These are phyloP conservation scores for Acacia pycnantha DNA, from an alignment of 331 rosid genomes.

Conservation along the genomic window DNA sequence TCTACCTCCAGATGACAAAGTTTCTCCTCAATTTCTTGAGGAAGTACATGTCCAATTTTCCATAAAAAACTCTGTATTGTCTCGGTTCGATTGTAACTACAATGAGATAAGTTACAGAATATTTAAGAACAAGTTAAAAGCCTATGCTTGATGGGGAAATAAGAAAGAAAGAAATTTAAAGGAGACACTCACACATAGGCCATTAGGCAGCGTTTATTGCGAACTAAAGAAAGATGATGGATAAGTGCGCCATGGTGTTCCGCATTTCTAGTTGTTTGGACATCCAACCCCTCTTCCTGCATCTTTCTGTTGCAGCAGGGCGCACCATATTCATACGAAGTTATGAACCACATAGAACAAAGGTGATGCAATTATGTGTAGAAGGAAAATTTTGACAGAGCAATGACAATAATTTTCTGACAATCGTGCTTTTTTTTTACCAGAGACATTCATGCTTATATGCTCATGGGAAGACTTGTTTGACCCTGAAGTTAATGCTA, in stretches of 20 bases:
- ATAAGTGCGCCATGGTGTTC: conserved; percentile 84
- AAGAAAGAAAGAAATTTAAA: conserved; percentile 3
- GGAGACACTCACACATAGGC: conserved; percentile 61
- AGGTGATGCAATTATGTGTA: neutral
- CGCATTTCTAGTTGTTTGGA: conserved; percentile 70
- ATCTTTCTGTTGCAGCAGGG: conserved; percentile 55
- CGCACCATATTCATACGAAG: neutral
- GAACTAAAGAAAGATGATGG: conserved; percentile 85
- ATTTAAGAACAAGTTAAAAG: conserved; percentile 6
- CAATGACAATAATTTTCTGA: neutral
- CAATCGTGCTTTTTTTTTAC: neutral
- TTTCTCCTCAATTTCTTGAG: conserved; percentile 72
- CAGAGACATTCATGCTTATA: too few relatives aligned
- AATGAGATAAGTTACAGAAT: conserved; percentile 22
- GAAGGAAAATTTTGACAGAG: neutral
- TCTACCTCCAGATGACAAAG: conserved; percentile 68
- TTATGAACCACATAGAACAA: neutral
- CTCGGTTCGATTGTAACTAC: conserved; percentile 72
- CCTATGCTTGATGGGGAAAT: neutral
- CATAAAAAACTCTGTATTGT: conserved; percentile 59
- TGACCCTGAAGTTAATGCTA: too few relatives aligned
- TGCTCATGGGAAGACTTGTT: too few relatives aligned
- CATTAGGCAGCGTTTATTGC: conserved; percentile 86
- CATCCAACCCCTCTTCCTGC: conserved; percentile 83
- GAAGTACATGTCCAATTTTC: conserved; percentile 79